These are phyloP conservation scores for Aquilaria malaccensis DNA, from an alignment of 345 rosid genomes.

Conservation along the genomic window DNA sequence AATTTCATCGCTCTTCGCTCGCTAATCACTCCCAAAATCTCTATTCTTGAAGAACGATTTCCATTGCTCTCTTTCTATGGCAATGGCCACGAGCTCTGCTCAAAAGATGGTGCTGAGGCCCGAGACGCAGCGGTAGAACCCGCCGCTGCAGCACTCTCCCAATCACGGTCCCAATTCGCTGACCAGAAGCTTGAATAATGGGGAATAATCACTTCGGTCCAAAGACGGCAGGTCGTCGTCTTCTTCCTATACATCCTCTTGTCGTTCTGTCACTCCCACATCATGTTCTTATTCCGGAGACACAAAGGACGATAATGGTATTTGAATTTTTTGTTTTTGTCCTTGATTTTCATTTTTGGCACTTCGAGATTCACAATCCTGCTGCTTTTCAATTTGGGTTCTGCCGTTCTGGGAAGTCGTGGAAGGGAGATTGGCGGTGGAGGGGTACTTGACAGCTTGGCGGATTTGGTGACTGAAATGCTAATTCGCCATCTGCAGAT, in stretches of 20 bases:
- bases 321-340: not conserved
- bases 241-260: slow-evolving; percentile 24
- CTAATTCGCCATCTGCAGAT: too few relatives aligned
- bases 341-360: too few relatives aligned
- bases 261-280: slow-evolving; percentile 68
- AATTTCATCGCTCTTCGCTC: too few relatives aligned
- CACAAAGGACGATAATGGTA: slow-evolving; percentile 48
- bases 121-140: slow-evolving; percentile 29
- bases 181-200: slow-evolving; percentile 28
- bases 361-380: too few relatives aligned
- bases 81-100: slow-evolving; percentile 26
- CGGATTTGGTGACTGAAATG: too few relatives aligned
- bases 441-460: too few relatives aligned
- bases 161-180: slow-evolving; percentile 17
- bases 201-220: slow-evolving; percentile 33
- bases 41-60: not conserved
- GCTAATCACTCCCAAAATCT: slow-evolving; percentile 4
- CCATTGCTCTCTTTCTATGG: not conserved
- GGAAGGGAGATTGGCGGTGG: too few relatives aligned
- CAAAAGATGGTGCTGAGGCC: slow-evolving; percentile 28
- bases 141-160: slow-evolving; percentile 16
- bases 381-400: too few relatives aligned
- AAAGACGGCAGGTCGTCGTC: slow-evolving; percentile 29
- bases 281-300: slow-evolving; percentile 42
- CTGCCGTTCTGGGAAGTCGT: too few relatives aligned